These are phyloP conservation scores for Suillus clintonianus DNA, from an alignment of 768 basidiomycete genomes.

Conservation along the genomic window DNA sequence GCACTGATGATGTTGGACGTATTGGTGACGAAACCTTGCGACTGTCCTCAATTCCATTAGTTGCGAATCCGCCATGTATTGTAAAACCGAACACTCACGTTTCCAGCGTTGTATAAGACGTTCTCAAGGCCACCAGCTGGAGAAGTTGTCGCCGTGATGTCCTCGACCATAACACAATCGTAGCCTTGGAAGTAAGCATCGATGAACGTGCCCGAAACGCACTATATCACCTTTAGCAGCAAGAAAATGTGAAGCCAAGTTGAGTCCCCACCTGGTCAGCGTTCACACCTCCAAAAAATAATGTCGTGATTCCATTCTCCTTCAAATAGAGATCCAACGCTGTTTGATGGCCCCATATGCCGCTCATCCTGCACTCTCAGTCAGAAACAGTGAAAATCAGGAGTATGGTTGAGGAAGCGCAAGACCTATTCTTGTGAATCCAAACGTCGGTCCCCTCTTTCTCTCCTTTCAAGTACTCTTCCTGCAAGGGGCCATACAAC, in stretches of 20 bases:
- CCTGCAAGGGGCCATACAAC: slow-evolving; percentile 64
- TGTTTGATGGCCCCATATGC: slow-evolving; percentile 65
- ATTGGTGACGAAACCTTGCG: slow-evolving; percentile 54
- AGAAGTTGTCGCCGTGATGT: slow-evolving; percentile 64
- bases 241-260: background rate
- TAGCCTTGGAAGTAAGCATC: slow-evolving; percentile 69
- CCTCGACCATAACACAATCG: slow-evolving; percentile 58
- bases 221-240: slow-evolving; percentile 35
- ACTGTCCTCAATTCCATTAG: slow-evolving; percentile 28
- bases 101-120: slow-evolving; percentile 56
- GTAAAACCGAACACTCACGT: slow-evolving; percentile 39
- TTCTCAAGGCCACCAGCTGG: slow-evolving; percentile 58
- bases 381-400: background rate
- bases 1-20: slow-evolving; percentile 29
- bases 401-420: background rate
- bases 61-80: background rate
- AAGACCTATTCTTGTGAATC: slow-evolving; percentile 72
- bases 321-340: slow-evolving; percentile 62
- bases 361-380: slow-evolving; percentile 52
- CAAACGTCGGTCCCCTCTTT: slow-evolving; percentile 63
- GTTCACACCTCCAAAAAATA: slow-evolving; percentile 68
- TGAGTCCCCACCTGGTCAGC: slow-evolving; percentile 53
- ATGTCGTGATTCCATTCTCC: slow-evolving; percentile 61
- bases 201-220: slow-evolving; percentile 63
- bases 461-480: slow-evolving; percentile 52